These are phyloP conservation scores for Exidia glandulosa DNA, from an alignment of 768 basidiomycete genomes.

Conservation along the genomic window DNA sequence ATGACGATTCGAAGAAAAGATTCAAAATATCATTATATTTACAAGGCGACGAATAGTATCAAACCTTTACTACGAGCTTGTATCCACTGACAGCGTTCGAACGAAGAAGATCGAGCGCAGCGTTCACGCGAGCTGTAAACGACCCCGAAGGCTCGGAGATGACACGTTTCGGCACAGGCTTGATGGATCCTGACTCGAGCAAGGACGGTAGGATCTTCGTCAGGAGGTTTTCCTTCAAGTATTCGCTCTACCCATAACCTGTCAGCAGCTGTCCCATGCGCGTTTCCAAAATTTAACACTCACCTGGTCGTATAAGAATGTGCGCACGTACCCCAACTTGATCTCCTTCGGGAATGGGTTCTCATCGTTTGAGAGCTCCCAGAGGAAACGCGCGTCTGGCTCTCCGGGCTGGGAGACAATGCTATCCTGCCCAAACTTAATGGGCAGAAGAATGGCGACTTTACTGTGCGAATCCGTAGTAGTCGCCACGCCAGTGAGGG, in stretches of 20 bases:
- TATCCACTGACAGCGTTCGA: slow-evolving; percentile 39
- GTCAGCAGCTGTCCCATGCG: not conserved
- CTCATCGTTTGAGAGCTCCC: slow-evolving; percentile 23
- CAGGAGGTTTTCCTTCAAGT: slow-evolving; percentile 33
- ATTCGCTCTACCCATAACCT: slow-evolving; percentile 23
- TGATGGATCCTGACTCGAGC: slow-evolving; percentile 26
- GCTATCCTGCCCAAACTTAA: slow-evolving; percentile 34
- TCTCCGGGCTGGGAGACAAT: slow-evolving; percentile 11
- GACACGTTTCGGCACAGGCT: slow-evolving; percentile 31
- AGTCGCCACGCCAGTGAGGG: slow-evolving; percentile 25
- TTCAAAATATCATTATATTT: too few relatives aligned
- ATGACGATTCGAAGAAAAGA: too few relatives aligned
- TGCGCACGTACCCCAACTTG: slow-evolving; percentile 27
- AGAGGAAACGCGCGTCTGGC: slow-evolving; percentile 13
- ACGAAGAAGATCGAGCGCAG: slow-evolving; percentile 33
- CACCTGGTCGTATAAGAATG: slow-evolving; percentile 32
- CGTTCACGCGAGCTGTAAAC: slow-evolving; percentile 29
- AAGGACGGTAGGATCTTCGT: slow-evolving; percentile 34
- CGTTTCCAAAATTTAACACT: slow-evolving; percentile 6
- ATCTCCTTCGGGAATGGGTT: slow-evolving; percentile 27
- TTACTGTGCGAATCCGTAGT: slow-evolving; percentile 27
- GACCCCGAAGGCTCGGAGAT: slow-evolving; percentile 26
- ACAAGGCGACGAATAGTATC: too few relatives aligned
- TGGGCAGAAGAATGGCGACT: slow-evolving; percentile 34
- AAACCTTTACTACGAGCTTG: slow-evolving; percentile 36